These are phyloP conservation scores for Ascochyta viciae-villosae DNA, from an alignment of 2,329 filamentous ascomycete genomes.

Conservation along the genomic window DNA sequence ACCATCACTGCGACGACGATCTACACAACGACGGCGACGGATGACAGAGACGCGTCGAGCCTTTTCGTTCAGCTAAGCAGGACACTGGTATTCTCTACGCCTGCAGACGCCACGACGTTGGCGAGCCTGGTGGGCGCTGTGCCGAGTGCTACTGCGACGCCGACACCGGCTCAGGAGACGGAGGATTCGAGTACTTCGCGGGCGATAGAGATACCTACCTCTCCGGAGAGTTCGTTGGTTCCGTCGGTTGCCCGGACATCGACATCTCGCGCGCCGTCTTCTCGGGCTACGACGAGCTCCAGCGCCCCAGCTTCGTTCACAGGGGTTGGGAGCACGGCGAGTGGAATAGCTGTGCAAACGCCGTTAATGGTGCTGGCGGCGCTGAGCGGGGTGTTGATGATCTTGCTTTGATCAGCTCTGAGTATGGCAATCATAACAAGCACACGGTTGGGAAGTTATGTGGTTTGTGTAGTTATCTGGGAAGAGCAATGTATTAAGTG, in stretches of 20 bases:
- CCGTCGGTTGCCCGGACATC: background rate
- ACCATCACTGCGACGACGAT: conserved; percentile 22
- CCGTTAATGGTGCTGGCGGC: background rate
- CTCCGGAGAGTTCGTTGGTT: background rate
- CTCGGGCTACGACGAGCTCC: background rate
- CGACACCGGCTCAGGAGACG: background rate
- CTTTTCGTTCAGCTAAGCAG: conserved; percentile 19
- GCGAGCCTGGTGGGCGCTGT: conserved; percentile 6
- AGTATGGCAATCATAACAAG: background rate
- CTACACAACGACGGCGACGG: conserved; percentile 25
- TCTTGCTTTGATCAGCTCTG: background rate
- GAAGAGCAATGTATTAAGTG: no score
- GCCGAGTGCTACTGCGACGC: conserved; percentile 5
- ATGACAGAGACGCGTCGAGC: conserved; percentile 13
- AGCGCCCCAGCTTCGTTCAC: background rate
- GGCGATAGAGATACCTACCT: background rate
- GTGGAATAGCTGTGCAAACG: background rate
- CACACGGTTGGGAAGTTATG: no score
- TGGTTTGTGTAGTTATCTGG: no score
- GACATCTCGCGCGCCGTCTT: background rate
- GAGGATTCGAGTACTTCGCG: background rate
- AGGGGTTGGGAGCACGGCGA: background rate
- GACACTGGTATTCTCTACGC: conserved; percentile 20
- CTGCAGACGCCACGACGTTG: conserved; percentile 17
- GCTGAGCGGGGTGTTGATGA: background rate